Conservation (phyloP, 2,329 filamentous ascomycete genomes). For the Pyrenochaeta sp. region DNA sequence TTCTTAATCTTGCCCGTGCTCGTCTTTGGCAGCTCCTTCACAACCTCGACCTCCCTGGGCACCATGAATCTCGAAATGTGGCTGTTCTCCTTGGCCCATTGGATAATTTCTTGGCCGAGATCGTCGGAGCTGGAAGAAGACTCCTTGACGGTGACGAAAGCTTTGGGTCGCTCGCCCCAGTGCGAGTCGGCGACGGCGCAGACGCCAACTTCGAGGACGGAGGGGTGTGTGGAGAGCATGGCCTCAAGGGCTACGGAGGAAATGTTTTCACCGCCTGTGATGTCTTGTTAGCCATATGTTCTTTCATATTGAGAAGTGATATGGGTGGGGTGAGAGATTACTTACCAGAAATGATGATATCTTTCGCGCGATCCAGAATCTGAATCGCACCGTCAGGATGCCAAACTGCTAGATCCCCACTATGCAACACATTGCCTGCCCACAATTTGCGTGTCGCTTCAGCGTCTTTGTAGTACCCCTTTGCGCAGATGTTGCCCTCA, state of each 20-base stretch:
- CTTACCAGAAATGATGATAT: conserved; percentile 94
- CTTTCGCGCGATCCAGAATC: conserved; percentile 93
- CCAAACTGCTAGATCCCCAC: conserved; percentile 92
- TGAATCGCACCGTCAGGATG: conserved; percentile 90
- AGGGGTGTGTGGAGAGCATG: conserved; percentile 87
- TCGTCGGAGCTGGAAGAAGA: conserved; percentile 56
- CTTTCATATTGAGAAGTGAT: neutral
- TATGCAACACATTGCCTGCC: conserved; percentile 84
- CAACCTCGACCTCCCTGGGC: conserved; percentile 75
- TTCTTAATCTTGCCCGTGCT: conserved; percentile 97
- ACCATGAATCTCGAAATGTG: conserved; percentile 92
- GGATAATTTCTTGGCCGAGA: conserved; percentile 75
- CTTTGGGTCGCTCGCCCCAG: conserved; percentile 97
- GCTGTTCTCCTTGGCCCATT: conserved; percentile 84
- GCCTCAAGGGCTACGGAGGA: conserved; percentile 91
- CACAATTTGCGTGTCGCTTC: conserved; percentile 89
- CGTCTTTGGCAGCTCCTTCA: conserved; percentile 93
- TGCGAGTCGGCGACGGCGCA: conserved; percentile 86
- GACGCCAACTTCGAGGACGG: conserved; percentile 90
- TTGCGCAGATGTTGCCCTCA: conserved; percentile 87
- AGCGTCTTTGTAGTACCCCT: conserved; percentile 89
- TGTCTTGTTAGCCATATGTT: conserved; percentile 1
- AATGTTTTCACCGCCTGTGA: conserved; percentile 90
- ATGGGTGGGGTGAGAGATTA: conserved; percentile 8
- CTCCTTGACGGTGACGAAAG: conserved; percentile 82